phyloP scores from a whole-genome alignment of 257 asterid genomes.

The Penstemon newberryi region DNA sequence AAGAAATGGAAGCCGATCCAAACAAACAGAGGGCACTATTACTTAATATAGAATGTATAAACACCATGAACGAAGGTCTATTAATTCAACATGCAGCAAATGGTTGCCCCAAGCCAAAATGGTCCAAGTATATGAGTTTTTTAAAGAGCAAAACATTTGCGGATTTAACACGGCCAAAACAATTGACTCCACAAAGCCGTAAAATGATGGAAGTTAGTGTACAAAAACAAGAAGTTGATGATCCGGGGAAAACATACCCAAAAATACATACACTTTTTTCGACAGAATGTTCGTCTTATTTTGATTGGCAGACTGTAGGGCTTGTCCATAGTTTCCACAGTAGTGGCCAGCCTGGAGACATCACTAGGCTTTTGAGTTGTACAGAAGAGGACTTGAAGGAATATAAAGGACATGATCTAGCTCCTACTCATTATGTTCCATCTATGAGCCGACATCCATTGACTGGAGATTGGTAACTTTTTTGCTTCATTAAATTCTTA shows the following conservation, averaged over 20 bases:
- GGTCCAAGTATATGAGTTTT: conserved; percentile 91
- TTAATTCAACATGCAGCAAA: conserved; percentile 67
- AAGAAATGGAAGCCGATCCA: conserved; percentile 60
- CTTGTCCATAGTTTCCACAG: conserved; percentile 83
- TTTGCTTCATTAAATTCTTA: conserved; percentile 22
- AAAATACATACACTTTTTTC: conserved; percentile 92
- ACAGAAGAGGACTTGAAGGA: conserved; percentile 83
- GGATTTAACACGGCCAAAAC: conserved; percentile 68
- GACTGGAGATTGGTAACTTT: conserved; percentile 86
- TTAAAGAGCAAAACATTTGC: conserved; percentile 76
- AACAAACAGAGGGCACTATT: conserved; percentile 65
- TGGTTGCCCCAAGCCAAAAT: conserved; percentile 84
- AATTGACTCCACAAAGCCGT: conserved; percentile 55
- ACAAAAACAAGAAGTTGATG: conserved; percentile 49
- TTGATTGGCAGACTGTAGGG: conserved; percentile 98
- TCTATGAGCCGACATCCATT: conserved; percentile 98
- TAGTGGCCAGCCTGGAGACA: conserved; percentile 94
- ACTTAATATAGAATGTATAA: conserved; percentile 74
- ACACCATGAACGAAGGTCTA: conserved; percentile 82
- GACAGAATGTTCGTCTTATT: conserved; percentile 86
- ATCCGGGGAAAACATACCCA: conserved; percentile 58
- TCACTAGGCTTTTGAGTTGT: conserved; percentile 90
- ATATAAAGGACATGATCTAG: conserved; percentile 85
- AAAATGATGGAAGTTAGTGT: conserved; percentile 55
- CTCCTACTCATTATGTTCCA: conserved; percentile 95